Base-by-base conservation (phyloP, 768 basidiomycete species). In the Rhizopogon roseolus region DNA sequence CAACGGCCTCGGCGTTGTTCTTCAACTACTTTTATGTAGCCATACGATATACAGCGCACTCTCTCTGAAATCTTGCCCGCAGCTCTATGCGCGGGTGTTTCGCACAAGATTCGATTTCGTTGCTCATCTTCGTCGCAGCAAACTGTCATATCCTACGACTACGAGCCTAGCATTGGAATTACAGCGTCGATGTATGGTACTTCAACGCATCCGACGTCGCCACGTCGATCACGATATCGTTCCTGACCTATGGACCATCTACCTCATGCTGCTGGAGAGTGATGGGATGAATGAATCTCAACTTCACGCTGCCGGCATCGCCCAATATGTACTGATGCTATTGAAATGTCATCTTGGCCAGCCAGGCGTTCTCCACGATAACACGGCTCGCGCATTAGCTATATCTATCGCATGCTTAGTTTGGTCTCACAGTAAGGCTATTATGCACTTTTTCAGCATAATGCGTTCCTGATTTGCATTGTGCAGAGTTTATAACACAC, bases 181-280 rank as follows among this genome's bases (percentile, higher is more conserved):
- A 37, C 69, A 76, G 7, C 66, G 65, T 3, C 74, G 86, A 29
- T 76, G 71, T 57, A 67, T 65, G 43, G 68, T 81, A 28, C 64
- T 88, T 36, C 74, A 73, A 39, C 78, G 81, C 54, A 76, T 79
- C 49, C 70, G 75, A 22, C 68, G 62, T 29, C 55, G 49, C 25
- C 56, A 56, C 17, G 54, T 77, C 43, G 40, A 49, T 4, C 58
- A 53, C 28, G 55, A 62, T 27, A 56, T 79, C 41, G 57, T 63
- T 1, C 70, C 72, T 37, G 84, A 84, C 62, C 61, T 86, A 22
- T 84, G 81, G 77, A 77, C 77, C 7, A 76, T 76, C 6, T 73
- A 82, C 54, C 72, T 82, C 56, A 84, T 86, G 79, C 62, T 81
- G n/a, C 62, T 84, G 32, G 86, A 88, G 62, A 79, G 77, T 58